phyloP scores from a whole-genome alignment of 305 asterid species.

The Fraxinus paxiana region DNA sequence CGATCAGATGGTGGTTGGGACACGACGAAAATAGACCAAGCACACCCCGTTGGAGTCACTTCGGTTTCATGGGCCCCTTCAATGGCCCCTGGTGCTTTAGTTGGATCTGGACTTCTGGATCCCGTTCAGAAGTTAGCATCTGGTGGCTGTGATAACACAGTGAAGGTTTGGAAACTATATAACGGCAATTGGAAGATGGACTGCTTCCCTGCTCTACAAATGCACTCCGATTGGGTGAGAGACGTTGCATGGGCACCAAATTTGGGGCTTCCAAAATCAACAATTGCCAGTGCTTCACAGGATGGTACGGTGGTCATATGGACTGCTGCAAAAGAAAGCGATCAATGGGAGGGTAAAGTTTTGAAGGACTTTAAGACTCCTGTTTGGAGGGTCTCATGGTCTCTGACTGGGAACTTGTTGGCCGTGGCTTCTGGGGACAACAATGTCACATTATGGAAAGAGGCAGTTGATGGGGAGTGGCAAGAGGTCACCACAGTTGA shows the following conservation, averaged over 20 bases:
- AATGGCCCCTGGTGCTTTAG: constrained; percentile 71
- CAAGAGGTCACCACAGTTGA: constrained; percentile 57
- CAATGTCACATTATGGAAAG: constrained; percentile 69
- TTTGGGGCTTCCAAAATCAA: constrained; percentile 86
- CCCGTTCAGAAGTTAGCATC: constrained; percentile 85
- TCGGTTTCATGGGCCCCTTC: constrained; percentile 92
- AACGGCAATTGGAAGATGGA: constrained; percentile 82
- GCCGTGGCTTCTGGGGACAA: constrained; percentile 93
- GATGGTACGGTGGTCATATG: constrained; percentile 87
- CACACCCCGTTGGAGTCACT: constrained; percentile 92
- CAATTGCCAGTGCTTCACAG: constrained; percentile 89
- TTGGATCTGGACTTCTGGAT: constrained; percentile 58
- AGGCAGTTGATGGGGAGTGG: constrained; percentile 94
- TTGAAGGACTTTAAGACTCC: constrained; percentile 73
- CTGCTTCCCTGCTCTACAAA: constrained; percentile 79
- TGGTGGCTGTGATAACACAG: constrained; percentile 89
- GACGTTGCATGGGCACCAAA: constrained; percentile 98
- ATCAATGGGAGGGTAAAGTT: constrained; percentile 80
- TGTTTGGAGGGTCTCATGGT: constrained; percentile 97
- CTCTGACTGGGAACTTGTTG: constrained; percentile 74
- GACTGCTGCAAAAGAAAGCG: constrained; percentile 80
- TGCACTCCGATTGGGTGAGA: constrained; percentile 81
- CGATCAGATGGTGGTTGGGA: constrained; percentile 78
- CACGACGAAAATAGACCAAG: constrained; percentile 69
- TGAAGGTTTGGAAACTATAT: constrained; percentile 77